These are phyloP conservation scores for apple (Malus domestica) DNA, from an alignment of 306 rosid genomes.

Conservation along the genomic window ASM211411v1 NC_041793.1:38460001-38460500, in stretches of 20 bases:
- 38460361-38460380: conserved; percentile 35
- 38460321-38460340: conserved; percentile 51
- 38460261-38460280: conserved; percentile 14
- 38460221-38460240: conserved; percentile 20
- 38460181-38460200: conserved; percentile 2
- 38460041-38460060: not conserved
- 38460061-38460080: too few species aligned
- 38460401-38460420: conserved; percentile 41
- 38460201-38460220: conserved; percentile 14
- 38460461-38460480: conserved; percentile 69
- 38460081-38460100: not conserved
- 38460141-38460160: conserved; percentile 32
- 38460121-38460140: conserved; percentile 30
- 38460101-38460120: conserved; percentile 12
- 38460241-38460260: not conserved
- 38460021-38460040: not conserved
- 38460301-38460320: conserved; percentile 39
- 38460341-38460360: conserved; percentile 43
- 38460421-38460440: conserved; percentile 60
- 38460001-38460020: not conserved
- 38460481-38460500: conserved; percentile 74
- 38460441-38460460: conserved; percentile 63
- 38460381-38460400: conserved; percentile 40
- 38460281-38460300: conserved; percentile 22
- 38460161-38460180: conserved; percentile 6